Conservation (phyloP, 202 grass and related monocot species). For the Digitaria exilis region DNA sequence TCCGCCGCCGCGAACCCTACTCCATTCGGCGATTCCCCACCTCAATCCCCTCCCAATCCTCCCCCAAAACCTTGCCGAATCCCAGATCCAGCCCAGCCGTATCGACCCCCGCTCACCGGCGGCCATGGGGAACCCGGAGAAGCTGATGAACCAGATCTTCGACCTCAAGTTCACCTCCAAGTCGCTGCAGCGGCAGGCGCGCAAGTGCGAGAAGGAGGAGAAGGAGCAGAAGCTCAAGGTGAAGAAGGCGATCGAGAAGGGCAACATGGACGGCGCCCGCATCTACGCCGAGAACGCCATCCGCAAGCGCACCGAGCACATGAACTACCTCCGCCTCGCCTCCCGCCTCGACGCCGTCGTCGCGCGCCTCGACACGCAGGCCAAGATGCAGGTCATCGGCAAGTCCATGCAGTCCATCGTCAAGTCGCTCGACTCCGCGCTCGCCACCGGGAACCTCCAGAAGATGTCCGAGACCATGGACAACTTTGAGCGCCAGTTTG, state of each 20-base stretch:
- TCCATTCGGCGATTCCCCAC: neutral
- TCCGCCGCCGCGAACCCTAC: neutral
- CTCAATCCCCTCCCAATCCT: neutral
- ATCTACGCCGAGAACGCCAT: slow-evolving; percentile 99
- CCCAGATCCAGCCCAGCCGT: neutral
- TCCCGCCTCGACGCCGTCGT: slow-evolving; percentile 97
- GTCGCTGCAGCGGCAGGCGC: slow-evolving; percentile 88
- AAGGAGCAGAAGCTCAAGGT: slow-evolving; percentile 97
- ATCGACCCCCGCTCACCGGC: neutral
- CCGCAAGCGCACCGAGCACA: slow-evolving; percentile 92
- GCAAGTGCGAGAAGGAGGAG: slow-evolving; percentile 99
- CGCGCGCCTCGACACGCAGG: slow-evolving; percentile 87
- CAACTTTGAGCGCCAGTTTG: slow-evolving; percentile 85
- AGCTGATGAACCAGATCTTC: slow-evolving; percentile 97
- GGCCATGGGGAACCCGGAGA: slow-evolving; percentile 92
- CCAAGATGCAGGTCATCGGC: slow-evolving; percentile 97
- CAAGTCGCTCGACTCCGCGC: slow-evolving; percentile 84
- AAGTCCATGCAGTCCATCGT: slow-evolving; percentile 90
- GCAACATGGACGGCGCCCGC: slow-evolving; percentile 90
- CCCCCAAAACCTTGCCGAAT: neutral
- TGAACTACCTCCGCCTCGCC: slow-evolving; percentile 95
- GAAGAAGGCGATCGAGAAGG: slow-evolving; percentile 99
- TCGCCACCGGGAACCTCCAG: slow-evolving; percentile 81
- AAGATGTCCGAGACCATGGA: slow-evolving; percentile 99
- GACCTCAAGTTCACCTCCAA: slow-evolving; percentile 96